phyloP scores from a whole-genome alignment of 139 green algal genomes.

The Chlamydomonas sphaeroides region DNA sequence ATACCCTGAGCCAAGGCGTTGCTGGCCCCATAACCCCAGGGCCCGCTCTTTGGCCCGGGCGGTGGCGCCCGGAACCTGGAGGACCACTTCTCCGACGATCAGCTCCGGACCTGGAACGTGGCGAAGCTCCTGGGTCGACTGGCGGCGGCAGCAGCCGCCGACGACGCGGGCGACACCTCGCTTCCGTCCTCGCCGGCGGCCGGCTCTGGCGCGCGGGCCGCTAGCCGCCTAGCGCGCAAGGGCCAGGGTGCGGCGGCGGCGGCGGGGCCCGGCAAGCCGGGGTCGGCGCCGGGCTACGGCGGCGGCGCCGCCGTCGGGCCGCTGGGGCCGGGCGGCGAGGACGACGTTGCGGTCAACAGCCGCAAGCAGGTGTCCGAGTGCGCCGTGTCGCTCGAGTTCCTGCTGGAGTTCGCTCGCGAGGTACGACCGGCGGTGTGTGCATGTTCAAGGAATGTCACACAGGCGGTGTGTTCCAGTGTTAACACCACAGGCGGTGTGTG shows the following conservation, averaged over 20 bases:
- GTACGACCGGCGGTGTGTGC: background rate
- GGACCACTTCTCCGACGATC: constrained; percentile 24
- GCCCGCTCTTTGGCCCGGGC: no score
- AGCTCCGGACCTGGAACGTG: constrained; percentile 21
- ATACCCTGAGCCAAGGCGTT: no score
- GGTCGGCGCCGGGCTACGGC: background rate
- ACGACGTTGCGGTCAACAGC: background rate
- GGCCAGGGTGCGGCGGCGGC: background rate
- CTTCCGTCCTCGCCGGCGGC: background rate
- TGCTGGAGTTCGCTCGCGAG: constrained; percentile 31
- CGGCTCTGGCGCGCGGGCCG: constrained; percentile 11
- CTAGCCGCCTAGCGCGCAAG: background rate
- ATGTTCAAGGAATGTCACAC: no score
- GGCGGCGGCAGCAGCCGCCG: background rate
- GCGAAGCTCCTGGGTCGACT: constrained; percentile 23
- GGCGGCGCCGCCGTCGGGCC: background rate
- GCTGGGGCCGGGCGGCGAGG: background rate
- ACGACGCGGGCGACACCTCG: background rate
- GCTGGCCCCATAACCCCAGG: no score
- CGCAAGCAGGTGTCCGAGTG: constrained; percentile 19
- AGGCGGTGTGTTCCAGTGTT: no score
- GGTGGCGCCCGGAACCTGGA: constrained; percentile 15
- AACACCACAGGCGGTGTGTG: no score
- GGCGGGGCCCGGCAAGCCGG: background rate
- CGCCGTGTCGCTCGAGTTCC: constrained; percentile 29